Evolutionary conservation across 345 rosid genomes (phyloP).

Genomic region (Eucalyptus curtisii): DNA sequence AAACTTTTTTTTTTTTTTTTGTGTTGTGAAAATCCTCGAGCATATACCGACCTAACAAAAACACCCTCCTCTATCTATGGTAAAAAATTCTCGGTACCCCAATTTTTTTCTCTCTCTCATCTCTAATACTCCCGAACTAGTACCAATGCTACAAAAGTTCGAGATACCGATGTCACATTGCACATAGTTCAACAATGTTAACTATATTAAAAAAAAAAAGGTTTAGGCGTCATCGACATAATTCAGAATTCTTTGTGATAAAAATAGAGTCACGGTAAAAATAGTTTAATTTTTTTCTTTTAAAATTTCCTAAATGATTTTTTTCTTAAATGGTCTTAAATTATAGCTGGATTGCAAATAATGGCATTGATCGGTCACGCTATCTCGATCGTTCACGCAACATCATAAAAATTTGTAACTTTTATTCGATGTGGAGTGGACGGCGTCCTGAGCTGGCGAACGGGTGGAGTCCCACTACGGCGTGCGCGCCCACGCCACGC

Average conservation of each 20-base stretch:
- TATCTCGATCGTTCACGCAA: not conserved
- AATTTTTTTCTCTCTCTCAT: not conserved
- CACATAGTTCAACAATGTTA: not conserved
- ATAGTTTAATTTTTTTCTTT: not conserved
- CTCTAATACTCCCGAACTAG: not conserved
- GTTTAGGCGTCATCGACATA: not conserved
- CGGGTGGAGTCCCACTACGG: not conserved
- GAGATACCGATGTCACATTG: accelerated
- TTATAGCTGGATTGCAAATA: not conserved
- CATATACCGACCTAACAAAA: accelerated
- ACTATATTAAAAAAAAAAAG: no score
- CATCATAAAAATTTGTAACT: not conserved
- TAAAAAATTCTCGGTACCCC: not conserved
- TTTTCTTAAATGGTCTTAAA: not conserved
- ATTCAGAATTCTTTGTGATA: not conserved
- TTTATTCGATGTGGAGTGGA: not conserved
- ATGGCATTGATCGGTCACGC: not conserved
- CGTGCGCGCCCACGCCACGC: not conserved
- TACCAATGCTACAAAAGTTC: accelerated
- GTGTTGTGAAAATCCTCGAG: accelerated
- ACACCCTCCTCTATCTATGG: accelerated
- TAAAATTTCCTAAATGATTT: accelerated
- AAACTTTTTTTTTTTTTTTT: not conserved
- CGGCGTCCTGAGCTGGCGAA: not conserved
- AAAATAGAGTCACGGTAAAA: accelerated